Evolutionary conservation across 2,329 filamentous ascomycete species (phyloP), one percentile per base, ranked within the genome.

Genomic region (Metarhizium guizhouense): DNA sequence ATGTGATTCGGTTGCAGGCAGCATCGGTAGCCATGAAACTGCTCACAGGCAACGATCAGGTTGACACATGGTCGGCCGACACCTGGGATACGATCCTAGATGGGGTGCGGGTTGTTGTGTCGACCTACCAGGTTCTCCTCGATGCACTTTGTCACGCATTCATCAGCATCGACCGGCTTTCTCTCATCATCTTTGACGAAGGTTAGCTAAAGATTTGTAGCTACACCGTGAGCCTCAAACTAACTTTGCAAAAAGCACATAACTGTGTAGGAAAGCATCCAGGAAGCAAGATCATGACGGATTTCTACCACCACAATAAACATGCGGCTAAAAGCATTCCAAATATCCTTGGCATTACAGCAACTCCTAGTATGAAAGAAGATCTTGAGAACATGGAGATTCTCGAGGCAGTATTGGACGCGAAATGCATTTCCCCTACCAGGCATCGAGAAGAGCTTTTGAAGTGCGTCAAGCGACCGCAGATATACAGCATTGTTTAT

Each of bases 141-240:
- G 88, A 95, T 68, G 89, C 88, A 3, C 74, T 95, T 45, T 74
- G 71, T 1, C 88, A 94, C 70, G 87, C 79, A 0, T 95, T 95
- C 65, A 79, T 95, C 2, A 75, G 67, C 2, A 79, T 95, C 63
- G 65, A 74, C 0, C 74, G 74, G 2, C 69, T 95, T 25, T 77
- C 85, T 5, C 73, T 96, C 4, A 71, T 95, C 16, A 79, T 95
- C 0, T 88, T 95, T 62, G 91, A 96, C 64, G 91, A 96, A 82
- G 88, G 88, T 86, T 65, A 54, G 71, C 59, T 10, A 48, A 18
- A 48, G 3, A 48, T 20, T 20, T 32, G 25, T 4, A 4, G 20
- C 6, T 11, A 1, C 47, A 20, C 16, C 30, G 16, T 18, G 13
- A 16, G 5, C 6, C 20, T n/a, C 47, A 16, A 34, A 42, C 53